A percentile compares a stretch with the other conserved stretches of the same genome.
Conservation (phyloP, 352 stramenopile species). For the Globisporangium nagaii region DNA sequence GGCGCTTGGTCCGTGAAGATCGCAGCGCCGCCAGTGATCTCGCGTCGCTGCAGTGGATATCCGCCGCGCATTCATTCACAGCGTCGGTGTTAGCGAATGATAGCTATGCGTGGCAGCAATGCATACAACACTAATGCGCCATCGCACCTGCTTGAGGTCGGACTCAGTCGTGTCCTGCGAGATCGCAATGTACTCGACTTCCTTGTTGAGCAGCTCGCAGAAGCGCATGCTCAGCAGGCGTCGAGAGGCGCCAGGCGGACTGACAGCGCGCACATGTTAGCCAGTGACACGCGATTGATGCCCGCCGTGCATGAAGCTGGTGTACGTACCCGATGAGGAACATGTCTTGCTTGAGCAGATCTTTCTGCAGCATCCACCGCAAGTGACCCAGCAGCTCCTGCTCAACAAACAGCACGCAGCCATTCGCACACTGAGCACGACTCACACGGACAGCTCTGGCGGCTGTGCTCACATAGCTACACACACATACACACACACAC, state of each 20-base stretch:
- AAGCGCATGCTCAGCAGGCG: slow-evolving; percentile 79
- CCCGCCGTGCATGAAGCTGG: too few relatives aligned
- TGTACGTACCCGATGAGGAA: slow-evolving; percentile 78
- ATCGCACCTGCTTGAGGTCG: slow-evolving; percentile 81
- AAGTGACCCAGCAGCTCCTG: slow-evolving; percentile 71
- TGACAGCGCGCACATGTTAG: slow-evolving; percentile 13
- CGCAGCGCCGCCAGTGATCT: slow-evolving; percentile 64
- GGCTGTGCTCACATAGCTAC: too few relatives aligned
- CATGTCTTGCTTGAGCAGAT: slow-evolving; percentile 80
- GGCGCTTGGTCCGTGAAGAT: slow-evolving; percentile 91
- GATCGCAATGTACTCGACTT: slow-evolving; percentile 90
- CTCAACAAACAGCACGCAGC: too few relatives aligned
- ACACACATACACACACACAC: not conserved
- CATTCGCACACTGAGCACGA: too few relatives aligned
- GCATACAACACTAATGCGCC: not conserved
- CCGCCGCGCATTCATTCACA: too few relatives aligned
- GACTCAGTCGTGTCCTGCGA: slow-evolving; percentile 93
- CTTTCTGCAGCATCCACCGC: slow-evolving; percentile 86
- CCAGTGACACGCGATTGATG: too few relatives aligned
- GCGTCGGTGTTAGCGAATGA: too few relatives aligned
- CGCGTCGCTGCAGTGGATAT: slow-evolving; percentile 39
- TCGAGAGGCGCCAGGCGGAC: slow-evolving; percentile 65
- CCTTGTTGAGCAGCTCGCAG: slow-evolving; percentile 77
- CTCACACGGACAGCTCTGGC: too few relatives aligned
- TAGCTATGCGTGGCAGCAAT: too few relatives aligned